phyloP scores from a whole-genome alignment of 257 asterid genomes.

The Catharanthus roseus region DNA sequence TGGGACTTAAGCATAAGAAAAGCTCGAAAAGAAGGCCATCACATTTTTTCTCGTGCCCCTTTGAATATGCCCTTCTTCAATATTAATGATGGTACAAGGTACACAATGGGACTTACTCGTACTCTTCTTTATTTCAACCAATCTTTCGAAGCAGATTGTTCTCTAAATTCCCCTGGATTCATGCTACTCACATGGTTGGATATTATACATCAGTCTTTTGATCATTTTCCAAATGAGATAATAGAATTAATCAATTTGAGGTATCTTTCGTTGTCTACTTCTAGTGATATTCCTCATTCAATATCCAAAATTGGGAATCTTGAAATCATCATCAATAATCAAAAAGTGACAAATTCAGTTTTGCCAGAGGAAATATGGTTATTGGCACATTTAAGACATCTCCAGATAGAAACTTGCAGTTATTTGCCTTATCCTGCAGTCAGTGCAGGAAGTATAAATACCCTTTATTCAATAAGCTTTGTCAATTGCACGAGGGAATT shows the following conservation, averaged over 20 bases:
- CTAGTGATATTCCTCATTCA: slow-evolving; percentile 16
- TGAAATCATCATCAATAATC: slow-evolving; percentile 22
- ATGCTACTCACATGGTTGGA: slow-evolving; percentile 27
- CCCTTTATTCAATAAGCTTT: slow-evolving; percentile 17
- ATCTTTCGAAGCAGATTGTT: neutral
- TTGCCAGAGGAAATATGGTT: slow-evolving; percentile 23
- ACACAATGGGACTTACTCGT: neutral
- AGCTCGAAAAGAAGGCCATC: slow-evolving; percentile 17
- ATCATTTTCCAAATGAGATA: slow-evolving; percentile 22
- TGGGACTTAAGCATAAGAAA: slow-evolving; percentile 27
- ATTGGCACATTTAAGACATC: slow-evolving; percentile 25
- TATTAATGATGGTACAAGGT: neutral
- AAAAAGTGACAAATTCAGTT: slow-evolving; percentile 13
- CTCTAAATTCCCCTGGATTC: slow-evolving; percentile 10
- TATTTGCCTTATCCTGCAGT: slow-evolving; percentile 15
- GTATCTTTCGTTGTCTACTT: slow-evolving; percentile 24
- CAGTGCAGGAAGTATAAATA: no score
- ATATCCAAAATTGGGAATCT: slow-evolving; percentile 10
- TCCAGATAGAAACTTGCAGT: slow-evolving; percentile 15
- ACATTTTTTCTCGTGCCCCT: slow-evolving; percentile 1
- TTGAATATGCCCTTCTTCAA: slow-evolving; percentile 16
- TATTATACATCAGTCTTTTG: slow-evolving; percentile 24
- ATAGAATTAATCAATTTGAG: slow-evolving; percentile 17
- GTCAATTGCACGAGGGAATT: slow-evolving; percentile 20
- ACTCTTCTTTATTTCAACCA: slow-evolving; percentile 7